A percentile compares a stretch with the other conserved stretches of the same genome.
phyloP scores from a whole-genome alignment of 129 eudicot species.

The Pittosporum tobira region DNA sequence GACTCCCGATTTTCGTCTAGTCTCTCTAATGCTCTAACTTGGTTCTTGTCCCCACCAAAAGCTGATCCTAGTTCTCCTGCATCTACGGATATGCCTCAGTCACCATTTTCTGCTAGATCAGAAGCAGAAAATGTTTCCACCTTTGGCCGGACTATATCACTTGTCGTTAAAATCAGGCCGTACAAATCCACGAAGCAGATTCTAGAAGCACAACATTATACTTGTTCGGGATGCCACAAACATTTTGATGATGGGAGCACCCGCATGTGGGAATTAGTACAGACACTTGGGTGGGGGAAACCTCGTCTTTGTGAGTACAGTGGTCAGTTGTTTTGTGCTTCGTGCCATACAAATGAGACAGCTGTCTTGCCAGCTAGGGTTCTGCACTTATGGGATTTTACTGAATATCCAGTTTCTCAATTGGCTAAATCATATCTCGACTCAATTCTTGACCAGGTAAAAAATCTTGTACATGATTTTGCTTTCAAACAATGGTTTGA shows the following conservation, averaged over 20 bases:
- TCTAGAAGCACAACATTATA: constrained; percentile 73
- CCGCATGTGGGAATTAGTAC: constrained; percentile 56
- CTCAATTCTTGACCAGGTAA: constrained; percentile 85
- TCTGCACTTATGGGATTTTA: constrained; percentile 92
- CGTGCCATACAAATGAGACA: constrained; percentile 76
- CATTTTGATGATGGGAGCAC: constrained; percentile 81
- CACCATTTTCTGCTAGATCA: constrained; percentile 21
- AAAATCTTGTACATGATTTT: constrained; percentile 7
- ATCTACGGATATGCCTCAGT: constrained; percentile 19
- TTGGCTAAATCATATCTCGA: constrained; percentile 84
- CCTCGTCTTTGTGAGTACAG: constrained; percentile 91
- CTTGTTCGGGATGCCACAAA: constrained; percentile 81
- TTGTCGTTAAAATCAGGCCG: constrained; percentile 54
- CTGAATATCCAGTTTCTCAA: constrained; percentile 77
- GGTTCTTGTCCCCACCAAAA: constrained; percentile 69
- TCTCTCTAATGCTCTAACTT: constrained; percentile 32
- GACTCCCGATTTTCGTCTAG: constrained; percentile 32
- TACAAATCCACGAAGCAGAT: constrained; percentile 59
- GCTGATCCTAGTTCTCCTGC: constrained; percentile 24
- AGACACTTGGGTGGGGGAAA: constrained; percentile 83
- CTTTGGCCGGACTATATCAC: constrained; percentile 75
- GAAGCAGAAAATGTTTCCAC: constrained; percentile 12
- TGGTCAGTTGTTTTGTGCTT: constrained; percentile 80
- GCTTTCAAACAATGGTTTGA: neutral
- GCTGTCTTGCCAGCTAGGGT: constrained; percentile 91